Evolutionary conservation across 2,329 filamentous ascomycete genomes (phyloP).

Genomic region (Alternaria sp.): DNA sequence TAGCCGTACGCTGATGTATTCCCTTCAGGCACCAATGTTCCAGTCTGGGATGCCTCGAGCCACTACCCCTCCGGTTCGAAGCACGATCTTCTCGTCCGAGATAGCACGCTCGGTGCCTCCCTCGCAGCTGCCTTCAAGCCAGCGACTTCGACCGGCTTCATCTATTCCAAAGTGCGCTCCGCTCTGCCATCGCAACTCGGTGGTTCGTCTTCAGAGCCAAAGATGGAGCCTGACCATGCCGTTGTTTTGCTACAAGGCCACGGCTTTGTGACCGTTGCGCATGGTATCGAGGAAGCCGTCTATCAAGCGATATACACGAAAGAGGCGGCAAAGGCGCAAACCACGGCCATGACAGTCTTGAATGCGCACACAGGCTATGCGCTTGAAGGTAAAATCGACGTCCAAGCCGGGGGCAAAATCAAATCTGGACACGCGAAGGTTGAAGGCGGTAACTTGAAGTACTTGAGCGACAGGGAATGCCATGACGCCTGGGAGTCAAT

Average conservation of each 20-base stretch:
- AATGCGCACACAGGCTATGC: slow-evolving; percentile 48
- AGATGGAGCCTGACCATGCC: slow-evolving; percentile 46
- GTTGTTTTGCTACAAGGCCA: slow-evolving; percentile 56
- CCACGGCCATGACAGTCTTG: slow-evolving; percentile 46
- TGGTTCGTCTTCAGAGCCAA: slow-evolving; percentile 41
- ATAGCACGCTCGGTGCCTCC: slow-evolving; percentile 44
- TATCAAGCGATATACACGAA: slow-evolving; percentile 57
- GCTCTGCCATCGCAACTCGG: slow-evolving; percentile 48
- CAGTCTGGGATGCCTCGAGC: slow-evolving; percentile 48
- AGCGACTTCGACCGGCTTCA: slow-evolving; percentile 49
- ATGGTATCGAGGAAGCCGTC: slow-evolving; percentile 56
- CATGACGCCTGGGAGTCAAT: slow-evolving; percentile 54
- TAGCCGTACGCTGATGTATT: not conserved
- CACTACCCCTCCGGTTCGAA: slow-evolving; percentile 43
- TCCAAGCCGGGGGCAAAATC: slow-evolving; percentile 52
- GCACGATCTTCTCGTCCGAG: slow-evolving; percentile 49
- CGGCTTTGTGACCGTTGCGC: slow-evolving; percentile 56
- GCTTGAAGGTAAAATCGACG: slow-evolving; percentile 53
- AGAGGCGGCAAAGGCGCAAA: slow-evolving; percentile 54
- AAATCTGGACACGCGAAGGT: slow-evolving; percentile 54
- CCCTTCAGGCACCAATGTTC: slow-evolving; percentile 42
- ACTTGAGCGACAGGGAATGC: slow-evolving; percentile 54
- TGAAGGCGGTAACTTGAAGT: slow-evolving; percentile 55
- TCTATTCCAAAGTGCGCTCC: slow-evolving; percentile 50
- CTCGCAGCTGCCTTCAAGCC: slow-evolving; percentile 51